Conservation (phyloP, 495 filamentous ascomycete genomes). For the Clavariopsis aquatica region DNA sequence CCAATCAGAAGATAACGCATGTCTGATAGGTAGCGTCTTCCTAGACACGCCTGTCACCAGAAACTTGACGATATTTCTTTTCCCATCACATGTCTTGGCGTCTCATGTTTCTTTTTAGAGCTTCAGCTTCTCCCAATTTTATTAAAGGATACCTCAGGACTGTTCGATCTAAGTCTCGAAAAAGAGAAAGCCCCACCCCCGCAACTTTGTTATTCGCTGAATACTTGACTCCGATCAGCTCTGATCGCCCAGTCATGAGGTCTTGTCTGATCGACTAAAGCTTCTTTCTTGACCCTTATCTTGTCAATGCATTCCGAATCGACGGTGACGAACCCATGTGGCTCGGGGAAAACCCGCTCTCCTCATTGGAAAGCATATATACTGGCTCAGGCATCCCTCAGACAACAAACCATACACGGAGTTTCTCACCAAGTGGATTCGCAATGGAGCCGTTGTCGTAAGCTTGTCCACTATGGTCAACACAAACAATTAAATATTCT, state of each 20-base stretch:
- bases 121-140: not conserved
- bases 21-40: not conserved
- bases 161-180: slow-evolving; percentile 20
- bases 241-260: not conserved
- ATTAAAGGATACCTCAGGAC: slow-evolving; percentile 20
- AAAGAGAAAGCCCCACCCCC: not conserved
- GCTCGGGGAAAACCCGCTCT: not conserved
- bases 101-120: not conserved
- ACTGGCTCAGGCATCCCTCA: slow-evolving; percentile 1
- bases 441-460: not conserved
- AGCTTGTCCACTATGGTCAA: not conserved
- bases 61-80: slow-evolving; percentile 8
- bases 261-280: slow-evolving; percentile 1
- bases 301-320: not conserved
- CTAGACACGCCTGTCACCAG: slow-evolving; percentile 3
- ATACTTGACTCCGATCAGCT: not conserved
- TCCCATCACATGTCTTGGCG: slow-evolving; percentile 2
- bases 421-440: not conserved
- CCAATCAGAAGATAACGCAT: not conserved
- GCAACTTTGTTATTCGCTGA: slow-evolving; percentile 6
- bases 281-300: slow-evolving; percentile 1
- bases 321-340: not conserved
- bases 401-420: not conserved
- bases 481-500: not conserved
- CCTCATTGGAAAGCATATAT: slow-evolving; percentile 1